phyloP scores from a whole-genome alignment of 1,284 basidiomycete genomes.

The Macrocybe sp. region DNA sequence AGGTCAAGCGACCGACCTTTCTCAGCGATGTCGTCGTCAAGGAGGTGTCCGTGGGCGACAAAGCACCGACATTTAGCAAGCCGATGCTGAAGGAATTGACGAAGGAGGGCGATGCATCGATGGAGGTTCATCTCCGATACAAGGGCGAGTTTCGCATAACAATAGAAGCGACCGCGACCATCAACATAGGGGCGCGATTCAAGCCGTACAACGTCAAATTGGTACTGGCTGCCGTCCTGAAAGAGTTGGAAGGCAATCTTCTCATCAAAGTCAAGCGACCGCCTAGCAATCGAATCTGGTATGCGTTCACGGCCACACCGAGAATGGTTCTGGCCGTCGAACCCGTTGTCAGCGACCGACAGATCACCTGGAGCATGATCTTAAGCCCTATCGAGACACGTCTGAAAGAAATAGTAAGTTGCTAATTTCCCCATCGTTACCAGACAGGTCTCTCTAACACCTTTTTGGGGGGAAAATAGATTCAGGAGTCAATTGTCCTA shows the following conservation, averaged over 20 bases:
- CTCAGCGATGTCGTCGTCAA: conserved; percentile 83
- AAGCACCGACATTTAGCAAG: conserved; percentile 81
- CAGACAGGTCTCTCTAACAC: conserved; percentile 3
- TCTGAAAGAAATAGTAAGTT: conserved; percentile 83
- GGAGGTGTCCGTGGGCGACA: conserved; percentile 86
- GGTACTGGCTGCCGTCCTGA: conserved; percentile 82
- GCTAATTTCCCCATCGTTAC: neutral
- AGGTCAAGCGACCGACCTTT: conserved; percentile 85
- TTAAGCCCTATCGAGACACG: conserved; percentile 86
- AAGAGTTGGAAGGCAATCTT: conserved; percentile 88
- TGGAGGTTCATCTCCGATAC: conserved; percentile 83
- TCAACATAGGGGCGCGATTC: conserved; percentile 78
- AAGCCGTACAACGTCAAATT: conserved; percentile 89
- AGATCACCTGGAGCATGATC: conserved; percentile 93
- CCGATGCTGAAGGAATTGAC: conserved; percentile 98
- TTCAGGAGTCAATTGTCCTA: conserved; percentile 89
- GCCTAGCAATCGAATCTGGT: conserved; percentile 95
- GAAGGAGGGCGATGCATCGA: conserved; percentile 84
- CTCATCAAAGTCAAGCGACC: conserved; percentile 92
- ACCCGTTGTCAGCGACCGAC: conserved; percentile 89
- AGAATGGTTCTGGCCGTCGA: conserved; percentile 87
- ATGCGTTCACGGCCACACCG: conserved; percentile 92
- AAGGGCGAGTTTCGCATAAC: conserved; percentile 88
- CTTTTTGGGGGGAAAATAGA: conserved; percentile 40
- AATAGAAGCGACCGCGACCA: conserved; percentile 83